These are phyloP conservation scores for Curvularia verruculosa DNA, from an alignment of 2,329 filamentous ascomycete genomes.

Conservation along the genomic window DNA sequence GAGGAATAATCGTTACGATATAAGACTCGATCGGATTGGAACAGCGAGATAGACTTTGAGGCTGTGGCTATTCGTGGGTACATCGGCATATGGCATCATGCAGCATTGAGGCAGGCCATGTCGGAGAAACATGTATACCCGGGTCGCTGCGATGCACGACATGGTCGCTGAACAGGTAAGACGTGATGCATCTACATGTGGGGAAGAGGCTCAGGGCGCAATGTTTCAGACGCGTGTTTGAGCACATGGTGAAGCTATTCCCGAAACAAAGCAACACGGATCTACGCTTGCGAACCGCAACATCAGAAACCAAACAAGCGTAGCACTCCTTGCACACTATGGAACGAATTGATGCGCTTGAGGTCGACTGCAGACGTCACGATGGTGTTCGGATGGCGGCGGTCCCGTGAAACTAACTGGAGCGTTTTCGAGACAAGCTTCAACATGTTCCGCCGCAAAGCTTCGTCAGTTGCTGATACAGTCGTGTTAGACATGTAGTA, in stretches of 20 bases:
- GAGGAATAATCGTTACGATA: too few relatives aligned
- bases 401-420: conserved; percentile 36
- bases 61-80: not conserved
- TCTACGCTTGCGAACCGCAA: conserved; percentile 13
- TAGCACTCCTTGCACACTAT: conserved; percentile 20
- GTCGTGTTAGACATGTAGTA: not conserved
- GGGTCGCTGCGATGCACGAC: not conserved
- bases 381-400: conserved; percentile 5
- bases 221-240: conserved; percentile 39
- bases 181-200: conserved; percentile 1
- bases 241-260: conserved; percentile 31
- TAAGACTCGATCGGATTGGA: not conserved
- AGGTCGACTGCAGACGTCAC: conserved; percentile 1
- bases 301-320: conserved; percentile 20
- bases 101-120: not conserved
- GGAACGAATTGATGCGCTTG: conserved; percentile 9
- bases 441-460: conserved; percentile 22
- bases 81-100: not conserved
- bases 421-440: conserved; percentile 31
- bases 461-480: conserved; percentile 11
- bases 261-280: conserved; percentile 28
- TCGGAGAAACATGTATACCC: not conserved
- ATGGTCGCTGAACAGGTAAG: not conserved
- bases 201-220: conserved; percentile 10
- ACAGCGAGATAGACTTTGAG: not conserved